Evolutionary conservation across 192 early-diverging fungal genomes (phyloP).

Genomic region (Gonapodya sp.): DNA sequence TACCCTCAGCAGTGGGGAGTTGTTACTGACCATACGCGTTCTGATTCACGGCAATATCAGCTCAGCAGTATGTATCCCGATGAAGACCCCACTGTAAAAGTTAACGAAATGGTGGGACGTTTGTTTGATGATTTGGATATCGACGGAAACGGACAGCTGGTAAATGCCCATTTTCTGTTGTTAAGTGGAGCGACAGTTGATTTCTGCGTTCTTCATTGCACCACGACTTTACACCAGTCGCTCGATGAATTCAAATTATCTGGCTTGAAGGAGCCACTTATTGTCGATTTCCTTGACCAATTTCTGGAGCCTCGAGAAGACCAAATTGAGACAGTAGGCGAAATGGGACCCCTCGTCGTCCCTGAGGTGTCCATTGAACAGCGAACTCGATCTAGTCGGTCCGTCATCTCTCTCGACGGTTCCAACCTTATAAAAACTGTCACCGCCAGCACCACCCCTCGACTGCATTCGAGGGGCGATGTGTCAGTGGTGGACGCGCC

Average conservation of each 20-base stretch:
- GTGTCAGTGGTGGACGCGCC: neutral
- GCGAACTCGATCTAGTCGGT: neutral
- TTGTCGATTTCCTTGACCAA: slow-evolving; percentile 67
- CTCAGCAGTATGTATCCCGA: slow-evolving; percentile 23
- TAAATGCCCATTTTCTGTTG: slow-evolving; percentile 24
- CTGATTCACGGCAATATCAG: too few relatives aligned
- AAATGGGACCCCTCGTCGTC: neutral
- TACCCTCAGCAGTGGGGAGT: too few relatives aligned
- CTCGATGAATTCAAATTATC: slow-evolving; percentile 67
- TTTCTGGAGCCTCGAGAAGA: slow-evolving; percentile 31
- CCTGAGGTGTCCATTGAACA: neutral
- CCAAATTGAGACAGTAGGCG: neutral
- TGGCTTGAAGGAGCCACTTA: slow-evolving; percentile 68
- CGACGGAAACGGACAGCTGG: slow-evolving; percentile 65
- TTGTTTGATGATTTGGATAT: slow-evolving; percentile 75
- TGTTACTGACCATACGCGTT: too few relatives aligned
- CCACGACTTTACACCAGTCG: slow-evolving; percentile 31
- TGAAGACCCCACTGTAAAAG: slow-evolving; percentile 56
- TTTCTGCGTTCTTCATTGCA: neutral
- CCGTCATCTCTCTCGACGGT: neutral
- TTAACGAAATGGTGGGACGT: slow-evolving; percentile 52
- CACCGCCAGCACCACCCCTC: neutral
- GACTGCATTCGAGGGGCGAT: neutral
- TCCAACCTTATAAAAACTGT: neutral
- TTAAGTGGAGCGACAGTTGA: slow-evolving; percentile 11